Evolutionary conservation across 345 rosid species (phyloP).

Genomic region (Hibiscus mutabilis): DNA sequence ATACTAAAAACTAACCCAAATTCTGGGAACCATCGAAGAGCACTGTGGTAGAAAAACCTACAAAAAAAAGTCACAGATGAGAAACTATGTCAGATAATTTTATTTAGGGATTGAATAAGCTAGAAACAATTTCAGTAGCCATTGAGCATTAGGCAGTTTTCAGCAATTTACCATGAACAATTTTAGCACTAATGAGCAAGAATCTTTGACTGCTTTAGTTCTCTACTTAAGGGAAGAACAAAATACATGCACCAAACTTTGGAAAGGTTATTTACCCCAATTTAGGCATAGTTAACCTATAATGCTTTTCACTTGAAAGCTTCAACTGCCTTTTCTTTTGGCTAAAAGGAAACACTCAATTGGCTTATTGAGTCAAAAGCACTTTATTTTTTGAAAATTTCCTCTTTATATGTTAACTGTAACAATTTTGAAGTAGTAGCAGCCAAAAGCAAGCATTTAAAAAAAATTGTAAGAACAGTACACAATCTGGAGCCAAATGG

Average conservation of each 20-base stretch:
- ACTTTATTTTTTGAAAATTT: background rate
- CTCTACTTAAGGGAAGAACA: background rate
- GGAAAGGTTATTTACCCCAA: background rate
- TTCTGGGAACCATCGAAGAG: slow-evolving; percentile 76
- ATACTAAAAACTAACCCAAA: slow-evolving; percentile 53
- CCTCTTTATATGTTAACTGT: background rate
- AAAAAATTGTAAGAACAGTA: background rate
- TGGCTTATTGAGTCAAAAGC: background rate
- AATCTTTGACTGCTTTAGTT: background rate
- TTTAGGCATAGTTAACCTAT: background rate
- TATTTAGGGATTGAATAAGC: background rate
- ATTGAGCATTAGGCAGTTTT: background rate
- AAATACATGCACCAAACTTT: background rate
- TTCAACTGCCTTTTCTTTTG: background rate
- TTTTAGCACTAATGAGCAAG: background rate
- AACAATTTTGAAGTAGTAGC: background rate
- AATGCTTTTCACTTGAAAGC: background rate
- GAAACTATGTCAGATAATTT: background rate
- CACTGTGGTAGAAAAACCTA: slow-evolving; percentile 96
- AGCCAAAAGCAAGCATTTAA: background rate
- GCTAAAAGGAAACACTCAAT: background rate
- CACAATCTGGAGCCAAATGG: background rate
- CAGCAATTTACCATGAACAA: too few relatives aligned
- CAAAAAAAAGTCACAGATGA: slow-evolving; percentile 15
- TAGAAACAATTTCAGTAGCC: background rate